Evolutionary conservation across 1,284 basidiomycete species (phyloP).

Genomic region (Clitocybe nebularis): DNA sequence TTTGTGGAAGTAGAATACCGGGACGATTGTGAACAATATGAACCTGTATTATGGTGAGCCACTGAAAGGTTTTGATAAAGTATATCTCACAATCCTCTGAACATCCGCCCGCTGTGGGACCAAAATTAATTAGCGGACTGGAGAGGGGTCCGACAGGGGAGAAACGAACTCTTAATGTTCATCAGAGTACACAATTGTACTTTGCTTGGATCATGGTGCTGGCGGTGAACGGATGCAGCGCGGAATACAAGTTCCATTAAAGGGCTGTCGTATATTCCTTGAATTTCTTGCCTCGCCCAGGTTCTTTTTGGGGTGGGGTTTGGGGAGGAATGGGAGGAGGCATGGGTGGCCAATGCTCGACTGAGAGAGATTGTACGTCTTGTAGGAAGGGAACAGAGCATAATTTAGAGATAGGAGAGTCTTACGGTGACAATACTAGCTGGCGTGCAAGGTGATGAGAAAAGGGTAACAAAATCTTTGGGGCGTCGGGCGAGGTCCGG

Average conservation of each 20-base stretch:
- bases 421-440: too few species aligned
- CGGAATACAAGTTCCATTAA: constrained; percentile 85
- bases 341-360: constrained; percentile 63
- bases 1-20: constrained; percentile 87
- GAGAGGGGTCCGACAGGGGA: constrained; percentile 23
- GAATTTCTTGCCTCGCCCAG: constrained; percentile 72
- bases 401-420: constrained; percentile 13
- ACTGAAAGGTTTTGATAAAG: not conserved
- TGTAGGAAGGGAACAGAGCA: constrained; percentile 24
- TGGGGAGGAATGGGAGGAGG: constrained; percentile 28
- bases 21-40: constrained; percentile 97
- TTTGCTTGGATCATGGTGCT: constrained; percentile 84
- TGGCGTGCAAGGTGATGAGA: not conserved
- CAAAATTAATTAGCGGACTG: too few species aligned
- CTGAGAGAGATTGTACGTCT: constrained; percentile 18
- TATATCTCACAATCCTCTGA: constrained; percentile 83
- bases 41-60: constrained; percentile 47
- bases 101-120: constrained; percentile 86
- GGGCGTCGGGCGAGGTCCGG: not conserved
- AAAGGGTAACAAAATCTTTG: not conserved
- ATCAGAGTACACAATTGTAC: constrained; percentile 97
- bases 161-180: constrained; percentile 94
- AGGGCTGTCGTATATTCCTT: constrained; percentile 74
- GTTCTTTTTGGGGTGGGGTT: constrained; percentile 36
- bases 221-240: constrained; percentile 80